phyloP scores from a whole-genome alignment of 2,329 filamentous ascomycete genomes.

The Hansfordia pulvinata region DNA sequence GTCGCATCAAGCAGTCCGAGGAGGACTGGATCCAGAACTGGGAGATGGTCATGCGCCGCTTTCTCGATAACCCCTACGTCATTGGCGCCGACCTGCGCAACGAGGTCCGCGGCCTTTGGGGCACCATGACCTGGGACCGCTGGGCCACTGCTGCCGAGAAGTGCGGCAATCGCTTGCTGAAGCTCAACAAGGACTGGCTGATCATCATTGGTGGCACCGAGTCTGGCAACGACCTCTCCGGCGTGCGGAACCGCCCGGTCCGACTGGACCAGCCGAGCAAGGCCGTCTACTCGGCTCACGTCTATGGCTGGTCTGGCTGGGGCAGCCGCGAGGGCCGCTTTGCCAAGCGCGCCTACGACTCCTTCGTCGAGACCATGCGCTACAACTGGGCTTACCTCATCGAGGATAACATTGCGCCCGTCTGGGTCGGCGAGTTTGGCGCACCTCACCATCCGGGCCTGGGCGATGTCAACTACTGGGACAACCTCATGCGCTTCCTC shows the following conservation, averaged over 20 bases:
- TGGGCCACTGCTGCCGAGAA: constrained; percentile 53
- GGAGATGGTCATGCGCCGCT: constrained; percentile 48
- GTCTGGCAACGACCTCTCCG: constrained; percentile 51
- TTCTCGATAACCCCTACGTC: constrained; percentile 44
- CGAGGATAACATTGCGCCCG: constrained; percentile 38
- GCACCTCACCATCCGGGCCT: constrained; percentile 36
- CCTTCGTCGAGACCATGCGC: constrained; percentile 49
- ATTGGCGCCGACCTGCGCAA: constrained; percentile 56
- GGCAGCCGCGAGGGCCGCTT: constrained; percentile 46
- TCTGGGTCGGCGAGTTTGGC: constrained; percentile 59
- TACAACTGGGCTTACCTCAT: constrained; percentile 55
- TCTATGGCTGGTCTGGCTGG: constrained; percentile 61
- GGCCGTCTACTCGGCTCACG: constrained; percentile 55
- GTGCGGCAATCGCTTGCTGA: constrained; percentile 46
- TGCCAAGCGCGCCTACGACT: constrained; percentile 43
- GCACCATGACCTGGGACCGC: constrained; percentile 50
- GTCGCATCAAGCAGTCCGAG: constrained; percentile 48
- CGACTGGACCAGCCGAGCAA: constrained; percentile 36
- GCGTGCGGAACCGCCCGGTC: constrained; percentile 41
- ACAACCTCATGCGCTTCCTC: constrained; percentile 45
- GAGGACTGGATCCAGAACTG: constrained; percentile 54
- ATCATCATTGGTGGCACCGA: constrained; percentile 56
- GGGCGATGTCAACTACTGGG: constrained; percentile 53
- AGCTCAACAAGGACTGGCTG: constrained; percentile 48
- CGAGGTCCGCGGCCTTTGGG: constrained; percentile 56